Evolutionary conservation across 2,329 filamentous ascomycete genomes (phyloP).

Genomic region (Fusarium goolgardi): DNA sequence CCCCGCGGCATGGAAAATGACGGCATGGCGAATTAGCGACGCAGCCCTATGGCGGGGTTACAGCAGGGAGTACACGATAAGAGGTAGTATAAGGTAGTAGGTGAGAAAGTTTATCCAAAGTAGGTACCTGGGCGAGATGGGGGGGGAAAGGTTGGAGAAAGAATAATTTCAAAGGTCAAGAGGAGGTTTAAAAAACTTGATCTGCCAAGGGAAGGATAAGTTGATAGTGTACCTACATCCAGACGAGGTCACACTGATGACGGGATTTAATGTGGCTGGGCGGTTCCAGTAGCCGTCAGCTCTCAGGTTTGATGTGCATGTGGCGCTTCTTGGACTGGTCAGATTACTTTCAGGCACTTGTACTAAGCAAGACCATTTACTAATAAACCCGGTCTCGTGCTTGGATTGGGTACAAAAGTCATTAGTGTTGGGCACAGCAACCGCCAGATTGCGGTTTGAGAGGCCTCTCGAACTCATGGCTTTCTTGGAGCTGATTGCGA

Average conservation of each 20-base stretch:
- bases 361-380: background rate
- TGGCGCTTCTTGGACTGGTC: constrained; percentile 15
- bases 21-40: constrained; percentile 57
- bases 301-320: constrained; percentile 12
- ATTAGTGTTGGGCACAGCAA: constrained; percentile 3
- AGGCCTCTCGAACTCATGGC: constrained; percentile 29
- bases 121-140: background rate
- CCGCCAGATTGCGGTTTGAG: constrained; percentile 5
- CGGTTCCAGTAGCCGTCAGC: constrained; percentile 16
- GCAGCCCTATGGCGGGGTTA: constrained; percentile 45
- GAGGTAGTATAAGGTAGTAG: background rate
- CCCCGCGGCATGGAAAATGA: constrained; percentile 60
- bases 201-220: constrained; percentile 22
- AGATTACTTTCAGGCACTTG: constrained; percentile 27
- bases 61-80: constrained; percentile 14
- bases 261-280: constrained; percentile 45
- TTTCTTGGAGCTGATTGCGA: constrained; percentile 8
- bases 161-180: background rate
- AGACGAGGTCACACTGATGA: constrained; percentile 45
- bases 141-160: background rate
- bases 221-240: constrained; percentile 1
- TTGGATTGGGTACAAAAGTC: constrained; percentile 17
- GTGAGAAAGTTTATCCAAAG: background rate
- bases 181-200: constrained; percentile 25
- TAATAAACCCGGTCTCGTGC: background rate